Evolutionary conservation across 2,329 filamentous ascomycete genomes (phyloP).

Genomic region (Nothophaeocryptopus gaeumannii): DNA sequence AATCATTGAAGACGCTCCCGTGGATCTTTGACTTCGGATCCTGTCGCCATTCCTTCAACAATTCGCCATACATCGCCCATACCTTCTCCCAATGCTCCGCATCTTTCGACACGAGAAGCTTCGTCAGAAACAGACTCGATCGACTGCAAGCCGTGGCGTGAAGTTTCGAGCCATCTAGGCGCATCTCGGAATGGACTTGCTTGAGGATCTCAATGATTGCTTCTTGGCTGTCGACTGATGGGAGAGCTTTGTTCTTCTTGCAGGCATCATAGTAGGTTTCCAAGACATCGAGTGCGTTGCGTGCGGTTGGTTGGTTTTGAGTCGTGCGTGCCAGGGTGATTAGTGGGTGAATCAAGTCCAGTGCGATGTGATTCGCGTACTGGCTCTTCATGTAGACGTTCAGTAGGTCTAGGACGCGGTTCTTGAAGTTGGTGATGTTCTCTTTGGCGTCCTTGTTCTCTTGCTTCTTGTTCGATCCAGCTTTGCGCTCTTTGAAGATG

Average conservation of each 20-base stretch:
- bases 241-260: slow-evolving; percentile 47
- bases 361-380: slow-evolving; percentile 63
- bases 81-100: slow-evolving; percentile 37
- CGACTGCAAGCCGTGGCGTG: slow-evolving; percentile 74
- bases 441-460: slow-evolving; percentile 84
- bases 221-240: slow-evolving; percentile 34
- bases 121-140: slow-evolving; percentile 65
- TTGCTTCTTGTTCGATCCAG: slow-evolving; percentile 66
- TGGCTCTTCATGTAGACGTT: slow-evolving; percentile 81
- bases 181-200: slow-evolving; percentile 66
- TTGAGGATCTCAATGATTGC: slow-evolving; percentile 58
- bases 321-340: slow-evolving; percentile 75
- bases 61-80: slow-evolving; percentile 42
- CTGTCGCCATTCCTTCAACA: slow-evolving; percentile 44
- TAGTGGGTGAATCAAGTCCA: slow-evolving; percentile 71
- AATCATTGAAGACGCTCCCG: slow-evolving; percentile 46
- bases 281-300: slow-evolving; percentile 70
- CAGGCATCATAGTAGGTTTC: slow-evolving; percentile 67
- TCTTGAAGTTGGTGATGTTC: slow-evolving; percentile 91
- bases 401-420: slow-evolving; percentile 83
- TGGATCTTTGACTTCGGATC: slow-evolving; percentile 44
- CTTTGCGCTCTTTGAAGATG: slow-evolving; percentile 77
- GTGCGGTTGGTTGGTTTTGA: slow-evolving; percentile 69
- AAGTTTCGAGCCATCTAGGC: slow-evolving; percentile 61
- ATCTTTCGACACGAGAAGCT: slow-evolving; percentile 56